Evolutionary conservation across 1,284 basidiomycete genomes (phyloP).

Genomic region (Ustilago cynodontis): DNA sequence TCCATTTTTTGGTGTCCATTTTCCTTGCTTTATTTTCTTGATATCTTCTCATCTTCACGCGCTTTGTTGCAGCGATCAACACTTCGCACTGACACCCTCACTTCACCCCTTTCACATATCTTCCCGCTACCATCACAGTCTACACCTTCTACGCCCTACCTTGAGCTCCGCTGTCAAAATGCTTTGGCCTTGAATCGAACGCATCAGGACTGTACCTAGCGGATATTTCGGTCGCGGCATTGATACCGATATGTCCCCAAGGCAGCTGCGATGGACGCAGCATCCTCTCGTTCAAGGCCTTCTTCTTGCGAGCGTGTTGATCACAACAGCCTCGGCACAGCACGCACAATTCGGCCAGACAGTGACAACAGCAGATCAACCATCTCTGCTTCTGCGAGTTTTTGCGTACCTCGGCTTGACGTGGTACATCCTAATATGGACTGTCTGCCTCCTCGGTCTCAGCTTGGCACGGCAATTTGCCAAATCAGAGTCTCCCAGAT

Average conservation of each 20-base stretch:
- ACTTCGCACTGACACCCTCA: not conserved
- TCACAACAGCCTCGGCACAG: not conserved
- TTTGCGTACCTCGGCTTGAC: conserved; percentile 68
- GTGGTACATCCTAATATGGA: conserved; percentile 83
- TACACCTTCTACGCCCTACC: not conserved
- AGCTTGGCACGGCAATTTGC: conserved; percentile 60
- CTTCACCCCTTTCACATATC: too few species aligned
- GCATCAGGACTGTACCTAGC: not conserved
- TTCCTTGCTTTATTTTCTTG: not conserved
- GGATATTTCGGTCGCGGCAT: not conserved
- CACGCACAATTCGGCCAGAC: not conserved
- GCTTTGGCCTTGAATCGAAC: not conserved
- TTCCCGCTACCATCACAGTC: not conserved
- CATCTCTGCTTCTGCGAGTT: not conserved
- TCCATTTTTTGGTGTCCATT: not conserved
- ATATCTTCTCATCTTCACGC: not conserved
- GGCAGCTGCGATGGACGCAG: not conserved
- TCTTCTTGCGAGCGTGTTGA: not conserved
- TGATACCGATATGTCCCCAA: not conserved
- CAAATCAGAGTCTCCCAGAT: conserved; percentile 31
- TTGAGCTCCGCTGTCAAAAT: not conserved
- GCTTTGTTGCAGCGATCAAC: not conserved
- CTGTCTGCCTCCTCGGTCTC: conserved; percentile 81
- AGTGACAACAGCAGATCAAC: not conserved
- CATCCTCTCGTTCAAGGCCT: not conserved